Evolutionary conservation across 768 basidiomycete species (phyloP).

Genomic region (Hirschioporus abietinus): DNA sequence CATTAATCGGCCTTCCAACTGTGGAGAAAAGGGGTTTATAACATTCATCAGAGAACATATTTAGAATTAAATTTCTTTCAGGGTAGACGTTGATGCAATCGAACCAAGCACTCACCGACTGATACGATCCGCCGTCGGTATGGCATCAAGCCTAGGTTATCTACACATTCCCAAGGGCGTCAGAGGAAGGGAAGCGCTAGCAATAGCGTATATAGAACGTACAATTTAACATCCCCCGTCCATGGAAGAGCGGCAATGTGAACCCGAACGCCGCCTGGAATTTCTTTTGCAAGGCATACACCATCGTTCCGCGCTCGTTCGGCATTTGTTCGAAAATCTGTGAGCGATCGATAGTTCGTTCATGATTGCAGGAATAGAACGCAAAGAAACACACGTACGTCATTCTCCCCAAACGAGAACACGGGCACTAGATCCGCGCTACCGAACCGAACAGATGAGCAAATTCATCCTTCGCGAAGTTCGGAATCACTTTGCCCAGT

Average conservation of each 20-base stretch:
- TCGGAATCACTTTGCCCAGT: neutral
- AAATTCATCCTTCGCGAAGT: conserved; percentile 8
- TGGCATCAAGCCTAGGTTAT: conserved; percentile 93
- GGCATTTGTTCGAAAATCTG: conserved; percentile 98
- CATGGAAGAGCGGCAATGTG: conserved; percentile 96
- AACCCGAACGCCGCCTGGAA: conserved; percentile 94
- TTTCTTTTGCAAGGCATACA: conserved; percentile 82
- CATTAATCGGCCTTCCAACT: conserved; percentile 90
- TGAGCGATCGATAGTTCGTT: conserved; percentile 2
- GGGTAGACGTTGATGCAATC: conserved; percentile 1
- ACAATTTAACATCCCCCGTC: conserved; percentile 94
- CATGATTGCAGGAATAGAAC: conserved; percentile 1
- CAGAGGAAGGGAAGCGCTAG: neutral
- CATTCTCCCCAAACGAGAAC: conserved; percentile 98
- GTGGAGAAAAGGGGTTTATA: neutral
- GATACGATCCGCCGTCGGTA: conserved; percentile 94
- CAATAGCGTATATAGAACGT: conserved; percentile 18
- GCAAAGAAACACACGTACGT: conserved; percentile 46
- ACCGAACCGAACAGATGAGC: conserved; percentile 1
- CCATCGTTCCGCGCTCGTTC: conserved; percentile 85
- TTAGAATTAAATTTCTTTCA: neutral
- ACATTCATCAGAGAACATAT: neutral
- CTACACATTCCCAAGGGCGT: conserved; percentile 32
- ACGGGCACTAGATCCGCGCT: conserved; percentile 96
- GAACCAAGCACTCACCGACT: conserved; percentile 65